These are phyloP conservation scores for Termitomyces sp. DNA, from an alignment of 768 basidiomycete species.

Conservation along the genomic window DNA sequence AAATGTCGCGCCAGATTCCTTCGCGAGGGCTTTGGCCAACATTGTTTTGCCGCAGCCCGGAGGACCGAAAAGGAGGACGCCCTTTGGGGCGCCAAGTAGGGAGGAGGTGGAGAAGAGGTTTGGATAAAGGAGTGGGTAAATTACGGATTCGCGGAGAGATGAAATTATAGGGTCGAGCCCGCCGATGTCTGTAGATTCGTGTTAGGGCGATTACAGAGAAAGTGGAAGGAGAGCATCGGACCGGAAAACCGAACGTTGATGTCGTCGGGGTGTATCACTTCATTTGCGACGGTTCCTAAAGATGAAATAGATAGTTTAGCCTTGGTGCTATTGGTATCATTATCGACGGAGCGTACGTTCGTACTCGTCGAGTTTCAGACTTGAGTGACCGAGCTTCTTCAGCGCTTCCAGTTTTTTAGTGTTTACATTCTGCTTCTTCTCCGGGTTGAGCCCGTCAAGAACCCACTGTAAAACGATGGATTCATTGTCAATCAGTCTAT, in stretches of 20 bases:
- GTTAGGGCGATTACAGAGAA: not conserved
- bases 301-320: conserved; percentile 1
- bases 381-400: conserved; percentile 64
- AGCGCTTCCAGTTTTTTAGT: conserved; percentile 68
- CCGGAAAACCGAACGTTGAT: conserved; percentile 74
- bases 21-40: conserved; percentile 97
- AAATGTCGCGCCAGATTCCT: conserved; percentile 95
- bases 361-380: conserved; percentile 83
- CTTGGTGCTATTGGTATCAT: not conserved
- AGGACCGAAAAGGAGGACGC: conserved; percentile 92
- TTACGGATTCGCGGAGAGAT: conserved; percentile 90
- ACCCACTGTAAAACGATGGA: conserved; percentile 50
- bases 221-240: conserved; percentile 22
- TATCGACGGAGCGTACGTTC: conserved; percentile 54
- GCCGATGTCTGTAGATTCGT: conserved; percentile 63
- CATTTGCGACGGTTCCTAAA: conserved; percentile 80
- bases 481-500: not conserved
- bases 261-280: conserved; percentile 90
- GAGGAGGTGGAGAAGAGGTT: conserved; percentile 81
- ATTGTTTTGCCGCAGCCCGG: conserved; percentile 99
- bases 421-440: conserved; percentile 57
- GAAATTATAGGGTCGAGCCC: conserved; percentile 89
- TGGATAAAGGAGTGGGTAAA: conserved; percentile 91
- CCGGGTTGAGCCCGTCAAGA: conserved; percentile 45
- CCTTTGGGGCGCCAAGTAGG: conserved; percentile 89